phyloP scores from a whole-genome alignment of 2,329 filamentous ascomycete species.

The Cladophialophora bantiana region DNA sequence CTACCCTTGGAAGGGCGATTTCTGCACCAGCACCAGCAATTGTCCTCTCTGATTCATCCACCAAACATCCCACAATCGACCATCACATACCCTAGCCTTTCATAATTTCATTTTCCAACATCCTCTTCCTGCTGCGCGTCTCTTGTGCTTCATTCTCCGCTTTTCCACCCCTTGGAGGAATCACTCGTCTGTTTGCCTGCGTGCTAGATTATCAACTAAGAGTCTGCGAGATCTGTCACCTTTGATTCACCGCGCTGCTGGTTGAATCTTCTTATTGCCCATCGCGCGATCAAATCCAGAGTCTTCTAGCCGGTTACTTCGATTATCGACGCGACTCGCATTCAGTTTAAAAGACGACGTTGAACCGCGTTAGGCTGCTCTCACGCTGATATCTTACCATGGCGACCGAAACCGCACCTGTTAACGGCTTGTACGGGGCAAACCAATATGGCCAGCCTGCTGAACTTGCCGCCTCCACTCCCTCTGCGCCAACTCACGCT shows the following conservation, averaged over 20 bases:
- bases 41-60: constrained; percentile 17
- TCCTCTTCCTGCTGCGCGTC: constrained; percentile 1
- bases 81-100: constrained; percentile 9
- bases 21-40: constrained; percentile 13
- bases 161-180: neutral
- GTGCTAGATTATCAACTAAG: constrained; percentile 21
- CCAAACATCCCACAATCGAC: constrained; percentile 11
- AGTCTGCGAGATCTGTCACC: constrained; percentile 16
- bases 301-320: neutral
- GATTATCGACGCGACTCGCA: constrained; percentile 11
- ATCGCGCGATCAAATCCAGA: constrained; percentile 2
- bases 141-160: constrained; percentile 2
- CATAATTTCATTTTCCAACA: constrained; percentile 11
- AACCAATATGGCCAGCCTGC: constrained; percentile 39
- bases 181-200: constrained; percentile 17
- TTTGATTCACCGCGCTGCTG: constrained; percentile 16
- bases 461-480: constrained; percentile 40
- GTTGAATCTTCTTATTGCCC: constrained; percentile 8
- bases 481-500: constrained; percentile 36
- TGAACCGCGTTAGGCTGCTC: constrained; percentile 16
- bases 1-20: constrained; percentile 7
- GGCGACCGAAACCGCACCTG: constrained; percentile 38
- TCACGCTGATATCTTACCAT: constrained; percentile 27
- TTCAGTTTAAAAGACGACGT: neutral
- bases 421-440: constrained; percentile 39